Conservation (phyloP, 2,329 filamentous ascomycete genomes). For the Exophiala oligosperma region DNA sequence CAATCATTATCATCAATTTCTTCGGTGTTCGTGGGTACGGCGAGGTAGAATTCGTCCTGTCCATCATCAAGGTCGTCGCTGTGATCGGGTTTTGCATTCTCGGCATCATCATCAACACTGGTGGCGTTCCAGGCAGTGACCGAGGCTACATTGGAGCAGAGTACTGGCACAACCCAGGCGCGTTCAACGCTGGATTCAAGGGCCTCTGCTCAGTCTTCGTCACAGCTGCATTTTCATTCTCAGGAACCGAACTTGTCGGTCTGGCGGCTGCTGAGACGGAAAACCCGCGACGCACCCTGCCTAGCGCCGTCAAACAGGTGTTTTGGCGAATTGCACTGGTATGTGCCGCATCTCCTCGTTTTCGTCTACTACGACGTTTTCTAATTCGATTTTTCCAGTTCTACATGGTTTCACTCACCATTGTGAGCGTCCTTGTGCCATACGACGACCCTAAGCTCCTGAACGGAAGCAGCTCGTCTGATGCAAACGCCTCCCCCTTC, state of each 20-base stretch:
- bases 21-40: slow-evolving; percentile 88
- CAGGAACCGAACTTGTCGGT: slow-evolving; percentile 63
- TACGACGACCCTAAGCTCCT: slow-evolving; percentile 68
- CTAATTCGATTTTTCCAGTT: slow-evolving; percentile 48
- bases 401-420: slow-evolving; percentile 77
- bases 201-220: slow-evolving; percentile 65
- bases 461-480: slow-evolving; percentile 55
- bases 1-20: slow-evolving; percentile 79
- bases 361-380: background rate
- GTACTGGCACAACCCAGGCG: slow-evolving; percentile 78
- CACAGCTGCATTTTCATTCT: slow-evolving; percentile 63
- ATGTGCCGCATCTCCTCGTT: background rate
- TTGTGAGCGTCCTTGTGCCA: slow-evolving; percentile 81
- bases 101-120: slow-evolving; percentile 69
- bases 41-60: slow-evolving; percentile 86
- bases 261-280: slow-evolving; percentile 60
- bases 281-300: slow-evolving; percentile 68
- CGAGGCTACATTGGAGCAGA: slow-evolving; percentile 75
- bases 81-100: slow-evolving; percentile 75
- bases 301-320: slow-evolving; percentile 83
- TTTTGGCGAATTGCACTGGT: slow-evolving; percentile 85
- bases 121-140: slow-evolving; percentile 64
- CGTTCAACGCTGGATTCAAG: slow-evolving; percentile 67
- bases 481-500: slow-evolving; percentile 81
- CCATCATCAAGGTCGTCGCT: slow-evolving; percentile 80